Conservation (phyloP, 2,329 filamentous ascomycete genomes). For the Hymenoscyphus fraxineus region DNA sequence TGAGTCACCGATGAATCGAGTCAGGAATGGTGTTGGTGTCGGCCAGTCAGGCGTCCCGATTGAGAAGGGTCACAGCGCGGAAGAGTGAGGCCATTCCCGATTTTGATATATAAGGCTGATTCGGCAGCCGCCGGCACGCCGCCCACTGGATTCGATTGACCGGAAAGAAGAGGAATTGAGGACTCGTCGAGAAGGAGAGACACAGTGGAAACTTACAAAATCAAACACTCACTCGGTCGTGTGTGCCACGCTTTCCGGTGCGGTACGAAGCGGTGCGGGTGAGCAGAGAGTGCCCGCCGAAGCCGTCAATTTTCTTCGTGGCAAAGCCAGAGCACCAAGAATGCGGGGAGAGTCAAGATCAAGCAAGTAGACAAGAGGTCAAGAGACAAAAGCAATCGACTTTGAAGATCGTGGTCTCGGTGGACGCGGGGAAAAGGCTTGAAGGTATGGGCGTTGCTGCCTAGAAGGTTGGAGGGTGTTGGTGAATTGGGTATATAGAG, state of each 20-base stretch:
- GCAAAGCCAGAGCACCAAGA: background rate
- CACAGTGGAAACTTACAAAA: slow-evolving; percentile 11
- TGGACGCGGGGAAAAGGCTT: slow-evolving; percentile 4
- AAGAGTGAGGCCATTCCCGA: slow-evolving; percentile 21
- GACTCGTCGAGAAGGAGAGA: slow-evolving; percentile 1
- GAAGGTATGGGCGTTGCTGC: slow-evolving; percentile 22
- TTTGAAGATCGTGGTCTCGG: background rate
- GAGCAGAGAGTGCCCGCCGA: background rate
- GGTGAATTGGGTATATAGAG: slow-evolving; percentile 22
- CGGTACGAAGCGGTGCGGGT: background rate
- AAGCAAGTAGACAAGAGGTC: background rate
- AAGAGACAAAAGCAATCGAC: background rate
- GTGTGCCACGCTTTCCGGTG: background rate
- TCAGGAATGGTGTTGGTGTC: slow-evolving; percentile 18
- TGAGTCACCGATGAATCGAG: slow-evolving; percentile 31
- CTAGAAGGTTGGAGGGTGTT: slow-evolving; percentile 14
- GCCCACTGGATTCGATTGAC: slow-evolving; percentile 14
- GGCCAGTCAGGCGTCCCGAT: slow-evolving; percentile 24
- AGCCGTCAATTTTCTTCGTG: background rate
- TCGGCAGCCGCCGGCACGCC: slow-evolving; percentile 24
- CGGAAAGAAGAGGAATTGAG: background rate
- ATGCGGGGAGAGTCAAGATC: background rate
- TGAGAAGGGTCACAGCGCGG: slow-evolving; percentile 12
- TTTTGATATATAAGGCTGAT: slow-evolving; percentile 27
- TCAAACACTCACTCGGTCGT: background rate